Evolutionary conservation across 257 asterid genomes (phyloP), one percentile per base, ranked within the genome.

Genomic region (Solanum etuberosum): DNA sequence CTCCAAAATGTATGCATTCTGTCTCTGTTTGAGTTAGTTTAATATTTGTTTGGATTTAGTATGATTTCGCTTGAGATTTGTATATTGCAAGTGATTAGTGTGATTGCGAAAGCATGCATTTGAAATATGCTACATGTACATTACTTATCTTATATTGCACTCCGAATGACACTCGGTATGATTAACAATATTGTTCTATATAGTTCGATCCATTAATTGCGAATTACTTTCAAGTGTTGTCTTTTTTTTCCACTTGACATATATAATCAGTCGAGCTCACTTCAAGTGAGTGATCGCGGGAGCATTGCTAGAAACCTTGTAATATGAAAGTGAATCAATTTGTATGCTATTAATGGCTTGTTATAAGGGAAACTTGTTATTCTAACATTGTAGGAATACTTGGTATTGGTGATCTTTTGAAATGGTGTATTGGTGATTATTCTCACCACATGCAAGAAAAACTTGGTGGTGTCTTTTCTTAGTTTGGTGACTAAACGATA

Each of bases 1-100:
- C 42, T 93, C 92, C 31, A 93, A 93, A 48, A 93, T 93, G 86
- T 54, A 54, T 18, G 63, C n/a, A 7, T 18, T 54, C 63, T 18
- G n/a, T 54, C 2, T 54, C 7, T 54, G 63, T 54, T 54, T 54
- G 63, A 54, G 63, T 18, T 54, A 54, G n/a, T 18, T 18, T 54
- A 18, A 3, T 54, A 54, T 1, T 80, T 48, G 85, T 46, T 27
- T 29, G 11, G 11, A 80, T 20, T 80, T 29, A 29, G 16, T 25
- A 9, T 18, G 18, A 48, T 48, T 48, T 29, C 1, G 31, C 11
- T 9, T 48, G 68, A 81, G 31, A 48, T 31, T 9, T 2, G 85
- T 81, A 3, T 29, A 10, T 81, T 46, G 68, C 0, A 18, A 46
- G 85, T 29, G 18, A 16, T 80, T 43, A 10, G 14, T 43, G 6